These are phyloP conservation scores for Eucalyptus curtisii DNA, from an alignment of 345 rosid genomes.

Conservation along the genomic window DNA sequence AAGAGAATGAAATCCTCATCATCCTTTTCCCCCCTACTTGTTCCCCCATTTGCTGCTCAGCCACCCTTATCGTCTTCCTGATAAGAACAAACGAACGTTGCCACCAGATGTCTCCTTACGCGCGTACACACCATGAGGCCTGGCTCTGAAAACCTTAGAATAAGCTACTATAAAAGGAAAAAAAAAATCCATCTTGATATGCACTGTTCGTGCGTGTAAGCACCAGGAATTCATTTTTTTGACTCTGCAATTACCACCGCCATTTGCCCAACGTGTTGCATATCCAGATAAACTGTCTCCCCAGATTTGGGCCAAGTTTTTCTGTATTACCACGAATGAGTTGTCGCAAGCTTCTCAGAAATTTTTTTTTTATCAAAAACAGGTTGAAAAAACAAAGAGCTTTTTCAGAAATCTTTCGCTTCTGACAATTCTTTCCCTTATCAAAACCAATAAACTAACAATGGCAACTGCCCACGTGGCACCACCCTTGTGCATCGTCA, in stretches of 20 bases:
- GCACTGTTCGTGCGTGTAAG: neutral
- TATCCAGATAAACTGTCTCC: neutral
- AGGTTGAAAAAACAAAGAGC: neutral
- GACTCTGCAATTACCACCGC: neutral
- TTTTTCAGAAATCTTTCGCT: neutral
- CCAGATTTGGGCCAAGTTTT: neutral
- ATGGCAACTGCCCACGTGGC: constrained; percentile 1
- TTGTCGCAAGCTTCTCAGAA: neutral
- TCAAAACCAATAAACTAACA: neutral
- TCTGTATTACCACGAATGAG: neutral
- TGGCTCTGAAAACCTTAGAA: neutral
- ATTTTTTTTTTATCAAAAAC: neutral
- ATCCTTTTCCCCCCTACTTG: neutral
- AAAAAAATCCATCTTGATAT: neutral
- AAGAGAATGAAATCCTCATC: neutral
- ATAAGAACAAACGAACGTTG: neutral
- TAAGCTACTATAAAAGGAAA: neutral
- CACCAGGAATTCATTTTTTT: neutral
- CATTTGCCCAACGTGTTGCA: neutral
- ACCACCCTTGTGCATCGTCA: neutral
- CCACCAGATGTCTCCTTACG: neutral
- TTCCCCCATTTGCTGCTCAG: neutral
- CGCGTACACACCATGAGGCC: neutral
- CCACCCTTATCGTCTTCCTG: neutral
- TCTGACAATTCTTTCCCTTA: constrained; percentile 3